Evolutionary conservation across 2,329 filamentous ascomycete genomes (phyloP).

Genomic region (Colletotrichum musae): DNA sequence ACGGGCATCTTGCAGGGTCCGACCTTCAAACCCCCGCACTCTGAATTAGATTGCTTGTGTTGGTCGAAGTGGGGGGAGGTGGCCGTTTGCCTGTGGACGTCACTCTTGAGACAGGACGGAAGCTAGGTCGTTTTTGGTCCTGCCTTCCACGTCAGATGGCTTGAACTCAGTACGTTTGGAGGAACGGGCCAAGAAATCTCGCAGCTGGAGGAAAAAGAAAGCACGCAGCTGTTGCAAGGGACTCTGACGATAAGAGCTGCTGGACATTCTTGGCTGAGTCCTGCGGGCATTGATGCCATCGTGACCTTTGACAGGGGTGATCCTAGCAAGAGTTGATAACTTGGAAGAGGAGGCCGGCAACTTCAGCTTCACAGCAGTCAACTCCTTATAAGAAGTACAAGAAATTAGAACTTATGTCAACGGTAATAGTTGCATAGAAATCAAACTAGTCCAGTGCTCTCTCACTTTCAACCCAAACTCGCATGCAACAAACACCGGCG

Average conservation of each 20-base stretch:
- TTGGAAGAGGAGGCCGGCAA: background rate
- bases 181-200: background rate
- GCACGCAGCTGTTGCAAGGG: background rate
- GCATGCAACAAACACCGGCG: too few species aligned
- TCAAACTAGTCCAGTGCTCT: too few species aligned
- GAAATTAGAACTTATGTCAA: too few species aligned
- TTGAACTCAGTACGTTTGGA: background rate
- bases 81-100: background rate
- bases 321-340: background rate
- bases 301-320: conserved; percentile 3
- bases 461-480: too few species aligned
- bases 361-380: background rate
- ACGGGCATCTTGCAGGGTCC: too few species aligned
- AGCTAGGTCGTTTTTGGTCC: too few species aligned
- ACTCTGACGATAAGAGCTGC: background rate
- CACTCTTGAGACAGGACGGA: too few species aligned
- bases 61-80: background rate
- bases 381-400: too few species aligned
- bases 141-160: too few species aligned
- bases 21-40: too few species aligned
- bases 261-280: background rate
- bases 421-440: too few species aligned
- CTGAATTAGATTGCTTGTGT: background rate
- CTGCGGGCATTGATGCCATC: conserved; percentile 3
- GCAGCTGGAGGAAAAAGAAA: background rate